Percentiles rank a stretch among this genome's conserved stretches.
These are phyloP conservation scores for Angomonas deanei DNA, from an alignment of 208 protist species.

Conservation along the genomic window DNA sequence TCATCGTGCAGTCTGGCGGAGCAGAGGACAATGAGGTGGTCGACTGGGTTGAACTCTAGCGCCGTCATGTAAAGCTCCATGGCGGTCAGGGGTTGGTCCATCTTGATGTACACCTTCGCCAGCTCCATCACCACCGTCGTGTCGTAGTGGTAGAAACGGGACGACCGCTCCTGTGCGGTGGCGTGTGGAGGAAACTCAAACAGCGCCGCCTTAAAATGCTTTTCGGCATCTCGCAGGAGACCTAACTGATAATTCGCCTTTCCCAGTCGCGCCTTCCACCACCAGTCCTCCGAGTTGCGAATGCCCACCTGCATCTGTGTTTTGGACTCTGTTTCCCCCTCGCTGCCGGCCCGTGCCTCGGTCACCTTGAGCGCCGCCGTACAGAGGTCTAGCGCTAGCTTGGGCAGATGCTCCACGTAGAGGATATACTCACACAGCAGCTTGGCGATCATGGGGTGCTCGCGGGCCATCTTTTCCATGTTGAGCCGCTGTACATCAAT, in stretches of 20 bases:
- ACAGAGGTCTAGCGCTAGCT: slow-evolving; percentile 89
- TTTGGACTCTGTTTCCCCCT: not conserved
- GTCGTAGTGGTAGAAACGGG: slow-evolving; percentile 66
- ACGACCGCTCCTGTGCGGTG: not conserved
- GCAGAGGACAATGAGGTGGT: slow-evolving; percentile 84
- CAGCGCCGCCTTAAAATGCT: slow-evolving; percentile 80
- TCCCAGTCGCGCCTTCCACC: slow-evolving; percentile 92
- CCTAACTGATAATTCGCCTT: slow-evolving; percentile 94
- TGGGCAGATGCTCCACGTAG: slow-evolving; percentile 91
- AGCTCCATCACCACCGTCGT: slow-evolving; percentile 85
- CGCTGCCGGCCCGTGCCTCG: not conserved
- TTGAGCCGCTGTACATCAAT: slow-evolving; percentile 83
- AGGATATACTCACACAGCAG: slow-evolving; percentile 94
- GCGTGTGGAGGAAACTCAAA: slow-evolving; percentile 17
- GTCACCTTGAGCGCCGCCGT: not conserved
- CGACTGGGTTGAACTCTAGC: slow-evolving; percentile 73
- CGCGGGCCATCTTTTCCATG: slow-evolving; percentile 87
- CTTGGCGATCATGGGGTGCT: slow-evolving; percentile 87
- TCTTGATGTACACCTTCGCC: slow-evolving; percentile 89
- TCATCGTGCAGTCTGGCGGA: slow-evolving; percentile 89
- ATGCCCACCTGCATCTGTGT: slow-evolving; percentile 36
- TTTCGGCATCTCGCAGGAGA: slow-evolving; percentile 93
- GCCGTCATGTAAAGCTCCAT: slow-evolving; percentile 83
- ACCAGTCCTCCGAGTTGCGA: slow-evolving; percentile 85
- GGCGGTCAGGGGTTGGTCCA: slow-evolving; percentile 93